Base-by-base conservation (phyloP, 1,139 yeast genomes). In the Arxiozyma slooffiae region DNA sequence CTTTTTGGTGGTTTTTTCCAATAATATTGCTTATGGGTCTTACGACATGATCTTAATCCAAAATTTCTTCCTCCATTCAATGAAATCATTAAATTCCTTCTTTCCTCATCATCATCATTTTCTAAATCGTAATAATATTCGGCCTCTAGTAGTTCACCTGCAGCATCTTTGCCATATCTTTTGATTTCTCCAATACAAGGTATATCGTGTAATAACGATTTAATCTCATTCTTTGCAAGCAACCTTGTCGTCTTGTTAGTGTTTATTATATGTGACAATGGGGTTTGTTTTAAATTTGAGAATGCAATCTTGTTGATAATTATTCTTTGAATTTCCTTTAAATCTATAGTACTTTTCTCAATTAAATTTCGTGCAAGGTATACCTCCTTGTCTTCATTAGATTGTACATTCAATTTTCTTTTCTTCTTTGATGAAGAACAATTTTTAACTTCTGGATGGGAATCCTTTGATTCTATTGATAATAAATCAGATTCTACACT, bases 131-230 rank as follows among this genome's bases (percentile, higher is more conserved):
- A 92, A 66, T 88, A 92, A 63, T 87, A 92, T 67, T 92, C 97
- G 63, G 88, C 95, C 58, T 90, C 97, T 56, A 92, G 73, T 5
- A 88, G 88, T 66, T 88, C 87, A 16, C 97, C 97, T 2, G 97
- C 95, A 4, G 97, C 97, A 68, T 92, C 97, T 66, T 88, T 90
- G 48, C 97, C 97, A 54, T 78, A 76, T 66, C 97, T 82, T 60
- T 81, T 78, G 55, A 92, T 89, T 11, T 85, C 82, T 16, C 97
- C 97, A 51, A 90, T 77, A 60, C 94, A 83, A 40, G 56, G 54
- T 51, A 66, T 58, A 34, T 58, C 50, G 47, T 65, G 60, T 55
- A 69, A 59, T 46, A 62, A 58, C 47, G 61, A 71, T 53, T 81
- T 72, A 30, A 79, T 68, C 59, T 80, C 81, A 40, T 63, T 67